phyloP scores from a whole-genome alignment of 148 eudicot species.

The Euryodendron excelsum region DNA sequence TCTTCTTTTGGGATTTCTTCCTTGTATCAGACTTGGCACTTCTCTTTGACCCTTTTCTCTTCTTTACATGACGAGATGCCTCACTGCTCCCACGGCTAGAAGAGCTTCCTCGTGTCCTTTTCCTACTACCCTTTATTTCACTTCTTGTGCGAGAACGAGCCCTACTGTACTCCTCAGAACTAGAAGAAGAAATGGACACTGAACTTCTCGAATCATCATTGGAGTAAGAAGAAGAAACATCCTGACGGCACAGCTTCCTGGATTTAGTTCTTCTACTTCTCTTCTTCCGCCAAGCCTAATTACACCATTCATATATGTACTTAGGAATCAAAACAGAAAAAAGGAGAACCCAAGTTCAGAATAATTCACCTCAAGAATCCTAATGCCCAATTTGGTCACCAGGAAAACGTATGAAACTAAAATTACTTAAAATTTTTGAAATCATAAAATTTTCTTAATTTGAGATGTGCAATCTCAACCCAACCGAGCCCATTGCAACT shows the following conservation, averaged over 20 bases:
- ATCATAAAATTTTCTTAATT: neutral
- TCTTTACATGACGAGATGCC: slow-evolving; percentile 42
- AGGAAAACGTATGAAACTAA: neutral
- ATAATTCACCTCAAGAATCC: neutral
- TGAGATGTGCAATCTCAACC: no score
- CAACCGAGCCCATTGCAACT: no score
- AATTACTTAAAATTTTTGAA: no score
- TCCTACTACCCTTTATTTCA: slow-evolving; percentile 42
- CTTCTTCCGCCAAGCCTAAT: slow-evolving; percentile 61
- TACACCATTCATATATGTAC: slow-evolving; percentile 13
- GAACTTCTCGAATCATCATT: slow-evolving; percentile 41
- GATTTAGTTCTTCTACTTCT: slow-evolving; percentile 47
- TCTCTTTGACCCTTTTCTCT: slow-evolving; percentile 45
- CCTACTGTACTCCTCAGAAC: slow-evolving; percentile 37
- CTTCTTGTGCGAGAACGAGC: slow-evolving; percentile 45
- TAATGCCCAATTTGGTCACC: neutral
- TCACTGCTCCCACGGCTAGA: slow-evolving; percentile 32
- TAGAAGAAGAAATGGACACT: slow-evolving; percentile 30
- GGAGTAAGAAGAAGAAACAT: slow-evolving; percentile 44
- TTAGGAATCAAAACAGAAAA: neutral
- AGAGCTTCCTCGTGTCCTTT: slow-evolving; percentile 40
- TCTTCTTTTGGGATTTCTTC: slow-evolving; percentile 50
- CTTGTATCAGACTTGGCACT: slow-evolving; percentile 30
- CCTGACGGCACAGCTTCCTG: slow-evolving; percentile 43
- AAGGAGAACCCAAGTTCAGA: neutral